Conservation (phyloP, 176 grass and related monocot genomes). For the Pontederia paniculata region DNA sequence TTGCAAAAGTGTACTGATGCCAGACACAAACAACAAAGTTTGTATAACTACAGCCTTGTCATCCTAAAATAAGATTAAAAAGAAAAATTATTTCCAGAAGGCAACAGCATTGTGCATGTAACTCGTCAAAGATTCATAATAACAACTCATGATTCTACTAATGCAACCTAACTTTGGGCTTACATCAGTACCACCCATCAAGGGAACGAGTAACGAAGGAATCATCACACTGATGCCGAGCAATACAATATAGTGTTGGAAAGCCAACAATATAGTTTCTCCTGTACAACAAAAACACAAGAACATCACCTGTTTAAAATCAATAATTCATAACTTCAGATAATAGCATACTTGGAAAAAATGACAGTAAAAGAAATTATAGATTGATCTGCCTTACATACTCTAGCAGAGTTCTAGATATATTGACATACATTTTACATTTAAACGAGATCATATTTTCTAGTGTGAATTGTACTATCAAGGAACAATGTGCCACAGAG, state of each 20-base stretch:
- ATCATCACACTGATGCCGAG: slow-evolving; percentile 16
- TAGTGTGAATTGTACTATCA: no score
- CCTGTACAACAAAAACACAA: background rate
- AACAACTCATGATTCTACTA: background rate
- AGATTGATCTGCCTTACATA: no score
- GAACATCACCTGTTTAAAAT: background rate
- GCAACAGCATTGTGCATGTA: background rate
- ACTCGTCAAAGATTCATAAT: background rate
- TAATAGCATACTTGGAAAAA: background rate
- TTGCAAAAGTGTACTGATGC: slow-evolving; percentile 47
- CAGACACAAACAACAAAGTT: slow-evolving; percentile 44
- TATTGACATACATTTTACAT: no score
- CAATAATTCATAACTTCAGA: no score
- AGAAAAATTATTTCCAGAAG: background rate
- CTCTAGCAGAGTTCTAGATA: no score
- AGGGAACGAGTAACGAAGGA: slow-evolving; percentile 6
- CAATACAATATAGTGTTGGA: slow-evolving; percentile 12
- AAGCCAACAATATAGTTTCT: slow-evolving; percentile 11
- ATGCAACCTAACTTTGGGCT: background rate
- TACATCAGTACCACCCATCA: slow-evolving; percentile 16
- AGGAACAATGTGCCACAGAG: no score
- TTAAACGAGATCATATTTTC: no score
- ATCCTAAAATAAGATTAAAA: slow-evolving; percentile 15
- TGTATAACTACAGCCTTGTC: slow-evolving; percentile 46
- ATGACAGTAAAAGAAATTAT: background rate